These are phyloP conservation scores for Aspergillus ruber DNA, from an alignment of 2,329 filamentous ascomycete genomes.

Conservation along the genomic window DNA sequence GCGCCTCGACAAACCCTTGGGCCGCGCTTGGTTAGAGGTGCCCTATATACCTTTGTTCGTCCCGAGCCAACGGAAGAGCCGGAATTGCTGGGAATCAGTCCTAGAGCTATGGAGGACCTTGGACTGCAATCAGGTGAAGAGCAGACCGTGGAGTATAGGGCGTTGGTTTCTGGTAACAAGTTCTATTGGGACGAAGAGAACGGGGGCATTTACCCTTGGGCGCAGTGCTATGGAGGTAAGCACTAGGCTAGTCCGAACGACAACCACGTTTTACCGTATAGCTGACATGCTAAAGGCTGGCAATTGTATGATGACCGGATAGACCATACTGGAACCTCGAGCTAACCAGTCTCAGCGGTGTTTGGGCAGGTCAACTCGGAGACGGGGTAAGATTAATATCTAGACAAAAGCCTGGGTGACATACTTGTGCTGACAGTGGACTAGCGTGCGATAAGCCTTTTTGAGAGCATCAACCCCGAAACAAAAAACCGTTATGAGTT, in stretches of 20 bases:
- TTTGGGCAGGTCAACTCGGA: slow-evolving; percentile 92
- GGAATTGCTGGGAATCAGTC: slow-evolving; percentile 75
- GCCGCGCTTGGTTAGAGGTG: slow-evolving; percentile 76
- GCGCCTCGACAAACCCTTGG: slow-evolving; percentile 69
- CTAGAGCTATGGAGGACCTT: slow-evolving; percentile 72
- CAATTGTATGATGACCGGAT: slow-evolving; percentile 39
- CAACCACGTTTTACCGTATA: slow-evolving; percentile 2
- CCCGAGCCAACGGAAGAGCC: slow-evolving; percentile 66
- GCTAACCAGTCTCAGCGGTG: slow-evolving; percentile 52
- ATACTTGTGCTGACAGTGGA: slow-evolving; percentile 2
- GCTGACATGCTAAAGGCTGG: slow-evolving; percentile 33
- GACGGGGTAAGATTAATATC: slow-evolving; percentile 55
- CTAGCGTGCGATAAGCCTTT: slow-evolving; percentile 78
- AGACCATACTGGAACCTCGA: background rate
- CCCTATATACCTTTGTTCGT: slow-evolving; percentile 84
- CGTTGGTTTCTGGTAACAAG: slow-evolving; percentile 74
- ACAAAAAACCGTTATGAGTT: slow-evolving; percentile 76
- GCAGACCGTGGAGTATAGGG: slow-evolving; percentile 64
- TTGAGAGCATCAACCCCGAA: slow-evolving; percentile 72
- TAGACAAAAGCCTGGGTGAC: background rate
- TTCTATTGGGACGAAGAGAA: slow-evolving; percentile 67
- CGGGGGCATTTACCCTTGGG: slow-evolving; percentile 91
- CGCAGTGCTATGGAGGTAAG: slow-evolving; percentile 86
- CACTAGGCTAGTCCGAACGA: slow-evolving; percentile 43
- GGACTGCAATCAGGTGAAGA: slow-evolving; percentile 65